phyloP scores from a whole-genome alignment of 2,329 filamentous ascomycete genomes.

The Akanthomyces dipterigenus region DNA sequence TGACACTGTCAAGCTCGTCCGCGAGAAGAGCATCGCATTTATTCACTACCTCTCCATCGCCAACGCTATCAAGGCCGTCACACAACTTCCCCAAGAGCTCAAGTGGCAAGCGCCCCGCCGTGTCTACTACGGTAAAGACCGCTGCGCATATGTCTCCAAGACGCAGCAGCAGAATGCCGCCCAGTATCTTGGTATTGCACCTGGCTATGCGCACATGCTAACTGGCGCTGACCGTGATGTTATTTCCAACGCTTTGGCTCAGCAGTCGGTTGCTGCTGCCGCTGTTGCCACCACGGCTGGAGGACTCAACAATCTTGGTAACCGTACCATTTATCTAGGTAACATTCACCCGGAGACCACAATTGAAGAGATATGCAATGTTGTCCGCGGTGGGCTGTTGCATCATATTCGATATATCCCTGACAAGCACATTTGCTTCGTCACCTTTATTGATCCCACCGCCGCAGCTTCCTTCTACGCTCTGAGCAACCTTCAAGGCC shows the following conservation, averaged over 20 bases:
- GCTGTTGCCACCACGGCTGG: constrained; percentile 95
- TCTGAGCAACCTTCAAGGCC: constrained; percentile 89
- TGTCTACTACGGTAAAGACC: constrained; percentile 98
- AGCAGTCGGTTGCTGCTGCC: constrained; percentile 94
- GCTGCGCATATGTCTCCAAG: constrained; percentile 97
- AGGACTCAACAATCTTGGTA: constrained; percentile 94
- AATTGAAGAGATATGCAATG: constrained; percentile 99
- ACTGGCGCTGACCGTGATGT: constrained; percentile 94
- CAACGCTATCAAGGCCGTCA: constrained; percentile 96
- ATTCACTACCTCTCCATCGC: constrained; percentile 96
- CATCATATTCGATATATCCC: constrained; percentile 99
- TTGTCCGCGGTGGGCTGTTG: constrained; percentile 87
- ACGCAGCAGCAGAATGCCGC: constrained; percentile 99
- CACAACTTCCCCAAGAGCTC: constrained; percentile 88
- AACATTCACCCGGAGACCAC: constrained; percentile 99
- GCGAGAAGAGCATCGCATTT: constrained; percentile 97
- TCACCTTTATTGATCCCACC: constrained; percentile 98
- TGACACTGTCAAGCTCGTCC: constrained; percentile 94
- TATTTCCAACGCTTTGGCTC: constrained; percentile 91
- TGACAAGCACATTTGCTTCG: constrained; percentile 99
- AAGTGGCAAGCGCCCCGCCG: constrained; percentile 95
- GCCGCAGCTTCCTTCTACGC: constrained; percentile 97
- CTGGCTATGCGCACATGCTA: constrained; percentile 91
- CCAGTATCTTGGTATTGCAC: constrained; percentile 94
- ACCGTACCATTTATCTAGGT: constrained; percentile 93